phyloP scores from a whole-genome alignment of 441 rosid species.

The Brassica hybrid region DNA sequence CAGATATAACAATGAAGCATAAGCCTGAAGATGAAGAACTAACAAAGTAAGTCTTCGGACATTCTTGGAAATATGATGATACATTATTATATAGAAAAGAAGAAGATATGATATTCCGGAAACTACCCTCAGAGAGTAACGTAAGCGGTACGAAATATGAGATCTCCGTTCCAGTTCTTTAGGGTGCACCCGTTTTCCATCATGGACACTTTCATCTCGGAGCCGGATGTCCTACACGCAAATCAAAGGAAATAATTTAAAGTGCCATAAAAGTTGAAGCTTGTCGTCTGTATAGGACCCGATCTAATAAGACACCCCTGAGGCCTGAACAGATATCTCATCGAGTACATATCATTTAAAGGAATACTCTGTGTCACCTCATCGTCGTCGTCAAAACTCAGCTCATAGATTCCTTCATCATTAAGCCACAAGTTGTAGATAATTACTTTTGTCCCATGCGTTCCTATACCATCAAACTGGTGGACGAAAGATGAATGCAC shows the following conservation, averaged over 20 bases:
- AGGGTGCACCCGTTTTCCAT: slow-evolving; percentile 43
- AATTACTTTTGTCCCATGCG: slow-evolving; percentile 87
- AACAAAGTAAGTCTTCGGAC: slow-evolving; percentile 20
- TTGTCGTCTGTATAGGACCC: slow-evolving; percentile 1
- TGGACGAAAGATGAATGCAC: slow-evolving; percentile 30
- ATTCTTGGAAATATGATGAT: not conserved
- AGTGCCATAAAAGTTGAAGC: not conserved
- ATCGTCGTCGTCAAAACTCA: slow-evolving; percentile 92
- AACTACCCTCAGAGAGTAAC: slow-evolving; percentile 82
- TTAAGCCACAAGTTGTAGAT: slow-evolving; percentile 96
- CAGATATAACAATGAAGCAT: slow-evolving; percentile 85
- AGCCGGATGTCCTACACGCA: slow-evolving; percentile 74
- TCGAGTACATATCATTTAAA: not conserved
- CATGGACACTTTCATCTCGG: slow-evolving; percentile 74
- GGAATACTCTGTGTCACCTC: slow-evolving; percentile 56
- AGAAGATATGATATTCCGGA: slow-evolving; percentile 17
- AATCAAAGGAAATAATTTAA: not conserved
- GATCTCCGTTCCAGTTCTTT: slow-evolving; percentile 56
- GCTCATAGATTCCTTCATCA: slow-evolving; percentile 86
- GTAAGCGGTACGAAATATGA: slow-evolving; percentile 79
- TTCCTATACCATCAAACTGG: slow-evolving; percentile 87
- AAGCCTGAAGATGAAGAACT: slow-evolving; percentile 60
- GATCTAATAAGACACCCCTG: not conserved
- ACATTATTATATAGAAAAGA: not conserved
- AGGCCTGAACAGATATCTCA: not conserved